These are phyloP conservation scores for Sphaerosporella brunnea DNA, from an alignment of 495 filamentous ascomycete species.

Conservation along the genomic window DNA sequence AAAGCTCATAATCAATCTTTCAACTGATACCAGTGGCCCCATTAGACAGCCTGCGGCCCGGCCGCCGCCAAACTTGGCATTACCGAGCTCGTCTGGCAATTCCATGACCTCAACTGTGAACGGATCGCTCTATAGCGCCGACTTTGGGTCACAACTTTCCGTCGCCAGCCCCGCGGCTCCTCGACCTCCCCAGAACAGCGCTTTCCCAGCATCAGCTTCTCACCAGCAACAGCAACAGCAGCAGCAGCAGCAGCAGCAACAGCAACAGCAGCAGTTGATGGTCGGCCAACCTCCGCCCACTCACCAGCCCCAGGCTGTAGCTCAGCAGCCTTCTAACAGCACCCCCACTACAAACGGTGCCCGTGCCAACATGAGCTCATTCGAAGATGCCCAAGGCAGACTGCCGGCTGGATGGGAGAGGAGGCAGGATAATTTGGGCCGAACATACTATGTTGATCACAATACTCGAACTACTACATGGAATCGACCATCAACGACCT, in stretches of 20 bases:
- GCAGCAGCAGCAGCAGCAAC: background rate
- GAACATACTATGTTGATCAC: slow-evolving; percentile 99
- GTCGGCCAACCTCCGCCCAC: slow-evolving; percentile 1
- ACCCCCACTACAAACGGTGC: slow-evolving; percentile 16
- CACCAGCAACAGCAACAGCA: too few relatives aligned
- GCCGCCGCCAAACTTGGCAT: slow-evolving; percentile 9
- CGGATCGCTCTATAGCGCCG: slow-evolving; percentile 22
- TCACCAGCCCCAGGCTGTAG: slow-evolving; percentile 13
- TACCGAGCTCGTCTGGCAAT: slow-evolving; percentile 14
- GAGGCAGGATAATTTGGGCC: slow-evolving; percentile 83
- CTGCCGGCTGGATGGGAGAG: slow-evolving; percentile 91
- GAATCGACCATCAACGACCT: slow-evolving; percentile 68
- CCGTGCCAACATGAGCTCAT: slow-evolving; percentile 57
- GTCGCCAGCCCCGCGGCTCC: slow-evolving; percentile 16
- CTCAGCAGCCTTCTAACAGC: slow-evolving; percentile 17
- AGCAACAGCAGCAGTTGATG: background rate
- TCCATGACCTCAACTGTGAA: slow-evolving; percentile 18
- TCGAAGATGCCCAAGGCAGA: slow-evolving; percentile 85
- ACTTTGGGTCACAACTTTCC: slow-evolving; percentile 21
- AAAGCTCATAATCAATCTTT: slow-evolving; percentile 89
- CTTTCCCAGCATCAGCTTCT: background rate
- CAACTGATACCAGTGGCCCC: slow-evolving; percentile 58
- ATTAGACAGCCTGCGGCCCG: slow-evolving; percentile 25
- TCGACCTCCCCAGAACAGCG: slow-evolving; percentile 2
- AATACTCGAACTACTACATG: slow-evolving; percentile 94